These are phyloP conservation scores for Gossypium stocksii DNA, from an alignment of 345 rosid species.

Conservation along the genomic window DNA sequence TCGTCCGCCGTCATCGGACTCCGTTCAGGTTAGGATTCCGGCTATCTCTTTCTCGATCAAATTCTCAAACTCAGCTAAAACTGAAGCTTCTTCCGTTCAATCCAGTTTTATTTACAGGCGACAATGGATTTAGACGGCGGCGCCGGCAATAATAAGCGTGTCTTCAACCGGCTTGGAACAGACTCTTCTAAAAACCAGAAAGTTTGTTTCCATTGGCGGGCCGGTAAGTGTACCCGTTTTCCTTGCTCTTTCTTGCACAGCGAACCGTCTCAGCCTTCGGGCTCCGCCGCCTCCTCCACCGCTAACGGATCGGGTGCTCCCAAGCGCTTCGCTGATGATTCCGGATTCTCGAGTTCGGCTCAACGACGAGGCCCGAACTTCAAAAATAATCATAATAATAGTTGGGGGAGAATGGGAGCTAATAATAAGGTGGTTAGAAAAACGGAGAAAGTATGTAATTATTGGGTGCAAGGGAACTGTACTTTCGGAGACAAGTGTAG, in stretches of 20 bases:
- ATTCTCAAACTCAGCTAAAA: background rate
- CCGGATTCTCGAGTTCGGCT: constrained; percentile 53
- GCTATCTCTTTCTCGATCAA: background rate
- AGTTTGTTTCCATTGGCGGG: constrained; percentile 88
- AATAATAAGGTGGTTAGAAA: constrained; percentile 44
- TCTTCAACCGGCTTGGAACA: constrained; percentile 57
- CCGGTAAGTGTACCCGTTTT: constrained; percentile 65
- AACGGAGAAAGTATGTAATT: constrained; percentile 69
- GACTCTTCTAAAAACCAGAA: constrained; percentile 37
- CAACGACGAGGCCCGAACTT: constrained; percentile 50
- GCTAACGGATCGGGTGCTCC: constrained; percentile 32
- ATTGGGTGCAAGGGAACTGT: constrained; percentile 87
- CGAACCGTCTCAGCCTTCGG: constrained; percentile 51
- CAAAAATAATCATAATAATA: constrained; percentile 6
- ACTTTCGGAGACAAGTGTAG: constrained; percentile 69
- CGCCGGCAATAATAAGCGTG: constrained; percentile 37
- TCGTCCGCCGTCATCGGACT: background rate
- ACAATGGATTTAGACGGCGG: constrained; percentile 77
- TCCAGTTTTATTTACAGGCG: background rate
- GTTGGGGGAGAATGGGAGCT: constrained; percentile 40
- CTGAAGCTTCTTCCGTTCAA: background rate
- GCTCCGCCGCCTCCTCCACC: constrained; percentile 13
- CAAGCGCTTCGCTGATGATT: constrained; percentile 66
- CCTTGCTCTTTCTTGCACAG: constrained; percentile 73
- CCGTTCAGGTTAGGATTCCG: background rate